These are phyloP conservation scores for Pseudocohnilembus persalinus DNA, from an alignment of 169 alveolate genomes.

Conservation along the genomic window DNA sequence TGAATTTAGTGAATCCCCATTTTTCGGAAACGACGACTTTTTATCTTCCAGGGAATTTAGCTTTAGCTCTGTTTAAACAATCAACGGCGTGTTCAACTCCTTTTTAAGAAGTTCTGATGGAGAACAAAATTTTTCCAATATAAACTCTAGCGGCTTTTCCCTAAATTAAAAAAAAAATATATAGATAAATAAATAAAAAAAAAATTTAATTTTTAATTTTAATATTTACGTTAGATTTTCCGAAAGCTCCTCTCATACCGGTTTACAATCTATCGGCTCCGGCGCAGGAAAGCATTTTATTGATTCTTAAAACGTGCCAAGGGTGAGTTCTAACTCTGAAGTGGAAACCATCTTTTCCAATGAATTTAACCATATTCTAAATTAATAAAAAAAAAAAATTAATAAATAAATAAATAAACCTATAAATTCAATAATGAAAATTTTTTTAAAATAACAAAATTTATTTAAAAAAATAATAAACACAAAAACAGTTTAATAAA, in stretches of 20 bases:
- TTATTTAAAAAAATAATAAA: background rate
- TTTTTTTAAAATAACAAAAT: background rate
- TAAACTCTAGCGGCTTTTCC: slow-evolving; percentile 84
- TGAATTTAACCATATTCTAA: slow-evolving; percentile 92
- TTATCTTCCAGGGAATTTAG: slow-evolving; percentile 99
- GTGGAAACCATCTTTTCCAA: slow-evolving; percentile 99
- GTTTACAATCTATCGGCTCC: slow-evolving; percentile 99
- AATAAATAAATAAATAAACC: background rate
- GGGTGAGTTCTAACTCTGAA: slow-evolving; percentile 99
- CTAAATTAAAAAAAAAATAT: slow-evolving; percentile 48
- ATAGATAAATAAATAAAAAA: background rate
- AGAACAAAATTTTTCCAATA: slow-evolving; percentile 95
- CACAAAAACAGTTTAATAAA: background rate
- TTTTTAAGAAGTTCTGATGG: slow-evolving; percentile 91
- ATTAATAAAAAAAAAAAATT: slow-evolving; percentile 30
- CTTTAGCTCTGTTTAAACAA: slow-evolving; percentile 97
- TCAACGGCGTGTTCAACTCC: slow-evolving; percentile 91
- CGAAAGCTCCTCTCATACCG: slow-evolving; percentile 99
- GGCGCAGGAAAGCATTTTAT: slow-evolving; percentile 99
- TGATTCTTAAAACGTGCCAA: slow-evolving; percentile 99
- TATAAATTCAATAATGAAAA: slow-evolving; percentile 8
- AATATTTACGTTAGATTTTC: slow-evolving; percentile 93
- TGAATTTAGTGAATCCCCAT: slow-evolving; percentile 98
- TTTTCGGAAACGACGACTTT: slow-evolving; percentile 95
- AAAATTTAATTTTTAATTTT: slow-evolving; percentile 88